Evolutionary conservation across 116 monocot genomes (phyloP).

Genomic region (Cymodocea nodosa): DNA sequence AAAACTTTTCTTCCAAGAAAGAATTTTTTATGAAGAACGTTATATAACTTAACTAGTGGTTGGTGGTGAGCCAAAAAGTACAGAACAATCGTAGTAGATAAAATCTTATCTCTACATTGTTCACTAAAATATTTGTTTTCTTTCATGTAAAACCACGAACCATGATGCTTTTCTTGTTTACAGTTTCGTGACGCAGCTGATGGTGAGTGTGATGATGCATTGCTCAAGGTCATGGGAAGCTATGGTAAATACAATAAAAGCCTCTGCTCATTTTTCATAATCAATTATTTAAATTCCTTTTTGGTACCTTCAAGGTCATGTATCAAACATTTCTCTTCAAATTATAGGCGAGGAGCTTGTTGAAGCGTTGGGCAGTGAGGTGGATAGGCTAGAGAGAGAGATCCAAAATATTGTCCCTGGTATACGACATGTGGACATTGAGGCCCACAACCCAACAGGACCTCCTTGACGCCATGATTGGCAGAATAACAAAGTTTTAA

Average conservation of each 20-base stretch:
- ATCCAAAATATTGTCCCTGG: constrained; percentile 95
- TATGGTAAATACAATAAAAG: constrained; percentile 44
- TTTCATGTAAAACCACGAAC: background rate
- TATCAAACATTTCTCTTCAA: background rate
- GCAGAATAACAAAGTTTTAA: background rate
- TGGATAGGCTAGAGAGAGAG: constrained; percentile 87
- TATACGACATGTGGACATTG: constrained; percentile 91
- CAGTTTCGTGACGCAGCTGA: constrained; percentile 81
- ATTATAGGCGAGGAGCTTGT: constrained; percentile 84
- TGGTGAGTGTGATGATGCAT: constrained; percentile 43
- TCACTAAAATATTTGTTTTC: background rate
- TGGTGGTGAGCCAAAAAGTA: too few species aligned
- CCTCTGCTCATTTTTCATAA: background rate
- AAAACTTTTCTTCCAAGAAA: too few species aligned
- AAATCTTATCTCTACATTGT: too few species aligned
- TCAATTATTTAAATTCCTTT: background rate
- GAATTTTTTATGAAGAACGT: too few species aligned
- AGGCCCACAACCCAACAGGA: constrained; percentile 77
- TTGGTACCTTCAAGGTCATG: background rate
- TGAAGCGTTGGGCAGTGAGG: constrained; percentile 83
- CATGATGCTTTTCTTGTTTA: background rate
- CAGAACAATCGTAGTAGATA: too few species aligned
- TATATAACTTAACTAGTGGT: too few species aligned
- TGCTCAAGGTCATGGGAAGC: constrained; percentile 77
- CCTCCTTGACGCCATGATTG: background rate